Evolutionary conservation across 2,329 filamentous ascomycete species (phyloP).

Genomic region (Cladosporium sp.): DNA sequence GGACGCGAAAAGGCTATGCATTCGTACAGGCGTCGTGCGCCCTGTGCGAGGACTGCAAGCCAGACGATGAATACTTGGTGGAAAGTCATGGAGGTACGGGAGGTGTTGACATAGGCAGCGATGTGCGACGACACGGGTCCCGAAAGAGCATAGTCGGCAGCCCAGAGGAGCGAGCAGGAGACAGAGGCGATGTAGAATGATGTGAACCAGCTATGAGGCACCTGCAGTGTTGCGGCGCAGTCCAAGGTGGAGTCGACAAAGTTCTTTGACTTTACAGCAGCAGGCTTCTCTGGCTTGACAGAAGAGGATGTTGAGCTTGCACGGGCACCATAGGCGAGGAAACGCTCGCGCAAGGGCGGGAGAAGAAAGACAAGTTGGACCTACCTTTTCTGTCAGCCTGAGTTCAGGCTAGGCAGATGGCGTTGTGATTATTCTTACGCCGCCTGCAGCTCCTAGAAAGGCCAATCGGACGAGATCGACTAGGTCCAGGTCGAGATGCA

Average conservation of each 20-base stretch:
- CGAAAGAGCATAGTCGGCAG: constrained; percentile 31
- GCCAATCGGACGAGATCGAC: constrained; percentile 20
- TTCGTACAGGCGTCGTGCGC: constrained; percentile 73
- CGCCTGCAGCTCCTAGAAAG: constrained; percentile 20
- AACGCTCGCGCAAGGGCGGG: constrained; percentile 54
- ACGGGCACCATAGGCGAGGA: constrained; percentile 62
- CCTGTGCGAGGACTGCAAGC: constrained; percentile 74
- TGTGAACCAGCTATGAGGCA: constrained; percentile 86
- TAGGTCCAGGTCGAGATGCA: constrained; percentile 15
- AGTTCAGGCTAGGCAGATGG: constrained; percentile 9
- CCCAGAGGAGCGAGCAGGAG: constrained; percentile 72
- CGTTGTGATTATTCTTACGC: constrained; percentile 14
- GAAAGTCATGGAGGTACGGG: constrained; percentile 53
- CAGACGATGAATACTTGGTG: constrained; percentile 67
- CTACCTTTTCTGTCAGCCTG: constrained; percentile 35
- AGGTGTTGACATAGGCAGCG: not conserved
- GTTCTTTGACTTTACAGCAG: constrained; percentile 1
- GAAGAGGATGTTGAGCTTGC: constrained; percentile 32
- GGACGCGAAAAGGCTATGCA: constrained; percentile 64
- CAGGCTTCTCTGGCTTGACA: constrained; percentile 6
- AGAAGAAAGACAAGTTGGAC: constrained; percentile 54
- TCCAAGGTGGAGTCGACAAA: constrained; percentile 38
- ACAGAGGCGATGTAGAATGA: constrained; percentile 82
- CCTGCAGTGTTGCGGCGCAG: constrained; percentile 55
- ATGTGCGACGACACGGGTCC: not conserved